These are phyloP conservation scores for Aspergillus ellipticus DNA, from an alignment of 495 filamentous ascomycete genomes.

Conservation along the genomic window DNA sequence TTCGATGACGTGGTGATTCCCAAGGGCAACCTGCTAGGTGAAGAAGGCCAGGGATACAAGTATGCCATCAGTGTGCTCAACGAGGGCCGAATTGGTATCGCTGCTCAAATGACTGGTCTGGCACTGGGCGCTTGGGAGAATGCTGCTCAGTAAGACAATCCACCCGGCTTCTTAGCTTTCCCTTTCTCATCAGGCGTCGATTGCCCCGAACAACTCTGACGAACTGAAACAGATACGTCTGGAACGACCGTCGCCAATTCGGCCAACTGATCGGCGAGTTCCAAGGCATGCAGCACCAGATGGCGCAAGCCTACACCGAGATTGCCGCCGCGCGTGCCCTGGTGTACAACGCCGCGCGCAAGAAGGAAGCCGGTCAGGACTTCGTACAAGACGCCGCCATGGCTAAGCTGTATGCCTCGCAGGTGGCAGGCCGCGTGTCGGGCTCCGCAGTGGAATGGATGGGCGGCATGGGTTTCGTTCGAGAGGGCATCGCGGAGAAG, in stretches of 20 bases:
- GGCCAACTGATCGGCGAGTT: conserved; percentile 89
- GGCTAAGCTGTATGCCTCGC: conserved; percentile 93
- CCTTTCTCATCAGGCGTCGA: too few relatives aligned
- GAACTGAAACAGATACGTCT: conserved; percentile 62
- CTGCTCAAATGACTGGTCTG: conserved; percentile 97
- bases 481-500: conserved; percentile 97
- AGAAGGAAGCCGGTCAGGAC: conserved; percentile 95
- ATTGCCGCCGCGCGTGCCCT: conserved; percentile 86
- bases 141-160: conserved; percentile 64
- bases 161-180: too few relatives aligned
- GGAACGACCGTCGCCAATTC: conserved; percentile 98
- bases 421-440: conserved; percentile 86
- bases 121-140: conserved; percentile 95
- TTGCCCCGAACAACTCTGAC: too few relatives aligned
- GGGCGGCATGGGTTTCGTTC: conserved; percentile 96
- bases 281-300: conserved; percentile 99
- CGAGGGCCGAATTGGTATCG: conserved; percentile 96
- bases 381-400: conserved; percentile 96
- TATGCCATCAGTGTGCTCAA: conserved; percentile 96
- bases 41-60: conserved; percentile 92
- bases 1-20: conserved; percentile 95
- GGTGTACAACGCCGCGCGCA: conserved; percentile 93
- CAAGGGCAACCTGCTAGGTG: conserved; percentile 79
- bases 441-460: conserved; percentile 95
- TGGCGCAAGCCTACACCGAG: conserved; percentile 93